Conservation (phyloP, 2,329 filamentous ascomycete genomes). For the Hypoxylon sp. region DNA sequence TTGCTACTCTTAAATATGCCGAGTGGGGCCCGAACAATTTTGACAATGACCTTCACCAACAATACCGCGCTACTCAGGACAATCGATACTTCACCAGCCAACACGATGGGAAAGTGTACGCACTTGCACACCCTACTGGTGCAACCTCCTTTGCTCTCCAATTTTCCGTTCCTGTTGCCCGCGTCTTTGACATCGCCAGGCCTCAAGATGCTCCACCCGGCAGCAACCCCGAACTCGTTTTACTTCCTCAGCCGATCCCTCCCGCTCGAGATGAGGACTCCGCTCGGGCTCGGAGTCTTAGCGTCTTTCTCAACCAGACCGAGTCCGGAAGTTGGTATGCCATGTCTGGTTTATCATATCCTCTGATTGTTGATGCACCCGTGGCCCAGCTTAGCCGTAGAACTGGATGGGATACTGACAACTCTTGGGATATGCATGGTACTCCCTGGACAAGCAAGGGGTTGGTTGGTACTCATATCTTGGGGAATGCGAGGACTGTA, state of each 20-base stretch:
- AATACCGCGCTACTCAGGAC: slow-evolving; percentile 86
- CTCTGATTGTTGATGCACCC: slow-evolving; percentile 81
- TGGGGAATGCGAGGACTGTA: slow-evolving; percentile 63
- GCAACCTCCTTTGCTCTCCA: slow-evolving; percentile 76
- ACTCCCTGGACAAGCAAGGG: slow-evolving; percentile 70
- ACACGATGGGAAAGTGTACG: slow-evolving; percentile 87
- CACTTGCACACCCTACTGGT: slow-evolving; percentile 77
- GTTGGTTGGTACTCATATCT: slow-evolving; percentile 79
- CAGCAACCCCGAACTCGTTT: slow-evolving; percentile 81
- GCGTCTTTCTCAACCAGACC: slow-evolving; percentile 90
- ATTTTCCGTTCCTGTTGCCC: slow-evolving; percentile 83
- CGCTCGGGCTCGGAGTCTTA: slow-evolving; percentile 69
- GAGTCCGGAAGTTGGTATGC: slow-evolving; percentile 93
- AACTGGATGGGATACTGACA: slow-evolving; percentile 65
- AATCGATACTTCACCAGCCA: slow-evolving; percentile 90
- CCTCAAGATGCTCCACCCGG: slow-evolving; percentile 75
- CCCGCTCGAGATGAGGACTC: slow-evolving; percentile 67
- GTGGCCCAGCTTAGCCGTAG: slow-evolving; percentile 61
- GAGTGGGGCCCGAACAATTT: slow-evolving; percentile 96
- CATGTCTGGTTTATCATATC: slow-evolving; percentile 88
- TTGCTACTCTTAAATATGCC: slow-evolving; percentile 92
- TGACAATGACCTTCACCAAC: slow-evolving; percentile 87
- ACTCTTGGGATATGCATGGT: slow-evolving; percentile 56
- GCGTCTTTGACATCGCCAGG: slow-evolving; percentile 89
- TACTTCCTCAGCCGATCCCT: slow-evolving; percentile 87